Base-by-base conservation (phyloP, 306 rosid species). In the Casuarina equisetifolia region DNA sequence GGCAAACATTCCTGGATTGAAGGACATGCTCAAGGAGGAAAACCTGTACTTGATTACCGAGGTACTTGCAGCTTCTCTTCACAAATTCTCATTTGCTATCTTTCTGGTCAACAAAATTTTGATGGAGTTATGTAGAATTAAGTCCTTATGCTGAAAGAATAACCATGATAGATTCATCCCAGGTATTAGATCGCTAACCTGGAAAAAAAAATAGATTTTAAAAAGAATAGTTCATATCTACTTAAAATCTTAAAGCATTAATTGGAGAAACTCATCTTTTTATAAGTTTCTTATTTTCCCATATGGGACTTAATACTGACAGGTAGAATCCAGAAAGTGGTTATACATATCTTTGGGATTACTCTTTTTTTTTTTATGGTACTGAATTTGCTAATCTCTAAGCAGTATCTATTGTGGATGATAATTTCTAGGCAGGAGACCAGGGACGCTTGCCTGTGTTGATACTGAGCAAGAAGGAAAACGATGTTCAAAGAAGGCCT, bases 391-490 rank as follows among this genome's bases (percentile, higher is more conserved):
- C 72, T 77, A 74, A 69, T 40, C 77, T 67, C 11, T 73, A 40
- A 55, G 68, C 17, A 36, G 6, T 51, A 66, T 35, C 81, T 25
- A 46, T 61, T 61, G 52, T 71, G 53, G 15, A 64, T 67, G 59
- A 42, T 73, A 45, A 42, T 78, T 78, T 61, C 38, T 66, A 92
- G 97, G 94, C 82, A 81, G 99, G 96, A 82, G 97, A 91, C 77
- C 99, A 95, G 85, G 97, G 97, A 82, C 85, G 85, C 67, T 77
- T 95, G 46, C 97, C 97, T n/a, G 7, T 92, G 70, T 79, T 91
- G 89, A 90, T 95, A 75, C 25, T 92, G 76, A 91, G 94, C 85
- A 44, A 88, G 90, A 89, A 91, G 88, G 90, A 91, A 81, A 79
- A 64, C 10, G 58, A 58, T 75, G 62, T 58, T 42, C 70, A 69